These are phyloP conservation scores for Blastomyces gilchristii DNA, from an alignment of 2,329 filamentous ascomycete species.

Conservation along the genomic window DNA sequence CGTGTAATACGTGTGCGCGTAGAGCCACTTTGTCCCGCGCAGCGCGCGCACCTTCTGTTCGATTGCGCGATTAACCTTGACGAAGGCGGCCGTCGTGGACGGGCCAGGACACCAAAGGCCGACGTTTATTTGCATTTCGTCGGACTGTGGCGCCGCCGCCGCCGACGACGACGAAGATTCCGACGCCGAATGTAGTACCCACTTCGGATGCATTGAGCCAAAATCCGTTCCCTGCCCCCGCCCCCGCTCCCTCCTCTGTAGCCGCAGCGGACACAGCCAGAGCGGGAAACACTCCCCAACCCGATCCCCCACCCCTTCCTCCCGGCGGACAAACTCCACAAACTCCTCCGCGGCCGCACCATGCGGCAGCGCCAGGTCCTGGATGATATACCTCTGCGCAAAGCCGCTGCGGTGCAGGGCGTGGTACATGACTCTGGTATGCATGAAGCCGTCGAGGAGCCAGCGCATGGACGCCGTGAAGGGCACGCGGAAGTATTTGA, in stretches of 20 bases:
- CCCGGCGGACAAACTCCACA: slow-evolving; percentile 37
- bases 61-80: slow-evolving; percentile 58
- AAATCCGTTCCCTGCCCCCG: too few relatives aligned
- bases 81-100: slow-evolving; percentile 45
- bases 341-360: slow-evolving; percentile 40
- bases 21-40: slow-evolving; percentile 75
- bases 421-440: slow-evolving; percentile 49
- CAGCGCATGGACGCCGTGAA: slow-evolving; percentile 50
- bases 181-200: slow-evolving; percentile 28
- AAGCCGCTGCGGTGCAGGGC: slow-evolving; percentile 48
- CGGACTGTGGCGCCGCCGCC: background rate
- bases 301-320: background rate
- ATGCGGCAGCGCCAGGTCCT: slow-evolving; percentile 50
- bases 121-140: slow-evolving; percentile 37
- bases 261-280: slow-evolving; percentile 41
- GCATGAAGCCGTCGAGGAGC: slow-evolving; percentile 48
- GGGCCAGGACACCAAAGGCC: slow-evolving; percentile 71
- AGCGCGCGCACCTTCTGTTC: slow-evolving; percentile 59
- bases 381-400: slow-evolving; percentile 46
- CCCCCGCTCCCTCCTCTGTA: background rate
- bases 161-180: background rate
- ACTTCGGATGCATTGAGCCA: background rate
- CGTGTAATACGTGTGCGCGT: slow-evolving; percentile 74
- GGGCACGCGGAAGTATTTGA: slow-evolving; percentile 46
- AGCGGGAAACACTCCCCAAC: slow-evolving; percentile 44